phyloP scores from a whole-genome alignment of 306 rosid genomes.

The Dalbergia cultrata region DNA sequence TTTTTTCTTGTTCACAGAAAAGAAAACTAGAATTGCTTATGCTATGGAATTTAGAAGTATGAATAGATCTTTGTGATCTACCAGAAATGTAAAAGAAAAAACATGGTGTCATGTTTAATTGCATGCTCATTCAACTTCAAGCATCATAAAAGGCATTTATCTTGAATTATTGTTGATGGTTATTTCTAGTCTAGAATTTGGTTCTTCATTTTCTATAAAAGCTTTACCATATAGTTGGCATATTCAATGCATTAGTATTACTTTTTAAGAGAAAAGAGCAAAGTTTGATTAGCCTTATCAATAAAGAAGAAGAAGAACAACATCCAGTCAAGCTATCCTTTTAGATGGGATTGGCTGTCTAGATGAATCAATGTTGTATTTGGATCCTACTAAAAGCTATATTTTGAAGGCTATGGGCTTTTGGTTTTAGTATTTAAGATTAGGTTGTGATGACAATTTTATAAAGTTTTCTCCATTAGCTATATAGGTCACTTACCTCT shows the following conservation, averaged over 20 bases:
- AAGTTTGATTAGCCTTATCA: neutral
- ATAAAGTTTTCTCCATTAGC: too few species aligned
- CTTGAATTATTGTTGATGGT: constrained; percentile 7
- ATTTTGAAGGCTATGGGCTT: too few species aligned
- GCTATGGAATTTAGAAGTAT: neutral
- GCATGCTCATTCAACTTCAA: neutral
- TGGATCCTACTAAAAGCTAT: neutral
- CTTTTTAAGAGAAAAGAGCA: neutral
- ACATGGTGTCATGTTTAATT: neutral
- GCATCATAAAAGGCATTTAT: constrained; percentile 13
- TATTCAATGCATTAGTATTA: neutral
- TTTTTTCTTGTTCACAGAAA: neutral
- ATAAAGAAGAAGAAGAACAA: too few species aligned
- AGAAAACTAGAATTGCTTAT: neutral
- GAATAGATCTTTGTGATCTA: neutral
- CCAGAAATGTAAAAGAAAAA: neutral
- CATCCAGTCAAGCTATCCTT: too few species aligned
- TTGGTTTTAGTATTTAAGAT: too few species aligned
- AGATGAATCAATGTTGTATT: too few species aligned
- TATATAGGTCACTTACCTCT: too few species aligned
- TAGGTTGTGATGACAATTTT: too few species aligned
- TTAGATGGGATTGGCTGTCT: too few species aligned
- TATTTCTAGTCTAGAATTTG: neutral
- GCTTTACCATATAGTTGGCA: neutral
- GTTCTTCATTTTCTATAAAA: constrained; percentile 2